Conservation (phyloP, 1,284 basidiomycete genomes). For the Naganishia liquefaciens region DNA sequence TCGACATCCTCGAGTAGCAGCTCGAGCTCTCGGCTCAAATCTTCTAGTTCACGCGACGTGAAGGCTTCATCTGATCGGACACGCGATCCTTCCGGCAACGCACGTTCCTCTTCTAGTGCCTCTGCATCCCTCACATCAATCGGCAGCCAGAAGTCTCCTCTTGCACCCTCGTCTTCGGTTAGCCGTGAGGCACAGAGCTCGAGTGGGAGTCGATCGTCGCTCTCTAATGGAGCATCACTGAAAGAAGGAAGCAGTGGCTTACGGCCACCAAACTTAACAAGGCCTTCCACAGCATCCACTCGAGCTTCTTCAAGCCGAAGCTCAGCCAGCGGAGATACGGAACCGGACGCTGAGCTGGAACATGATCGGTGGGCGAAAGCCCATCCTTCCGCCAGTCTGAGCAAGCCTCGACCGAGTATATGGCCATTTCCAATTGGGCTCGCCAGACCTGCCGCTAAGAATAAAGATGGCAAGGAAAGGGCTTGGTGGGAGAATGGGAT, state of each 20-base stretch:
- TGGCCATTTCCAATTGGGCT: conserved; percentile 34
- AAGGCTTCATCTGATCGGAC: background rate
- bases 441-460: conserved; percentile 9
- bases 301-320: background rate
- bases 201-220: background rate
- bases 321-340: background rate
- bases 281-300: background rate
- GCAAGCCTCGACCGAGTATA: conserved; percentile 12
- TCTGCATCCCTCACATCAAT: background rate
- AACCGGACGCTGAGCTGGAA: conserved; percentile 8
- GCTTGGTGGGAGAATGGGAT: conserved; percentile 33
- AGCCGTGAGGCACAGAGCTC: background rate
- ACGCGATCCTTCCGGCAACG: conserved; percentile 2
- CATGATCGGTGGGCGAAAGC: conserved; percentile 30
- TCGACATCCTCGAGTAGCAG: conserved; percentile 11
- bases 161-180: background rate
- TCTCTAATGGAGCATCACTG: conserved; percentile 11
- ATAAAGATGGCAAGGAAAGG: conserved; percentile 1
- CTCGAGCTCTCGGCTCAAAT: conserved; percentile 3
- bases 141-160: background rate
- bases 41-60: conserved; percentile 4
- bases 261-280: background rate
- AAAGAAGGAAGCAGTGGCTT: conserved; percentile 11
- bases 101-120: background rate
- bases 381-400: conserved; percentile 23